Evolutionary conservation across 1,284 basidiomycete genomes (phyloP), one percentile per base, ranked within the genome.

Genomic region (Somion occarium): DNA sequence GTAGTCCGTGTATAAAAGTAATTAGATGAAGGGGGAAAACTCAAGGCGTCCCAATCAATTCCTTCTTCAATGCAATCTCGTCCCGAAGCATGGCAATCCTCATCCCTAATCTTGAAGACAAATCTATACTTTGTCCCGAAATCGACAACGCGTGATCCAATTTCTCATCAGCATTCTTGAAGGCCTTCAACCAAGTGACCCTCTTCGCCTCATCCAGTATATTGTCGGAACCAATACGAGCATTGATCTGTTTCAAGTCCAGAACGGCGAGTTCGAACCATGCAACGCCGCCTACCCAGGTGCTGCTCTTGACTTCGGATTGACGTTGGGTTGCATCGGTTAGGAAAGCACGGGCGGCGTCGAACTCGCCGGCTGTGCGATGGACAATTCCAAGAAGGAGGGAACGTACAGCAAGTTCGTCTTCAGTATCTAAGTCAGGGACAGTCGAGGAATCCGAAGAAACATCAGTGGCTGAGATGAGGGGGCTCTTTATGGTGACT

Each of bases 351-450:
- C 80, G 74, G 0, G 80, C 66, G 1, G 72, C 60, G 0, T 56
- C 58, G 58, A 70, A 82, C 20, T 74, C 69, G 2, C 75, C 73
- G 0, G 76, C 64, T 0, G 81, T 83, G 26, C 84, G 79, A 59
- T 87, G 78, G 11, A 75, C 70, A 57, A 85, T 76, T 3, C 87
- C 87, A 13, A 89, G 73, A 4, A 90, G 73, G 2, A 89, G 74
- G 0, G 81, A 70, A 7, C 86, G 82, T 23, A 88, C 61, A 0
- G 82, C 85, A n/a, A 80, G 69, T 59, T 90, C 87, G 59, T 90
- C 87, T 0, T 79, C 66, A 0, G 82, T 85, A 60, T 87, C 82
- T 19, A 88, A 74, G 57, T 81, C 78, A 25, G 52, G 45, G 18
- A 53, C 22, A 25, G 22, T 27, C 20, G 51, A 38, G 25, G 52